Conservation (phyloP, 495 filamentous ascomycete genomes). For the Annulohypoxylon nitens region DNA sequence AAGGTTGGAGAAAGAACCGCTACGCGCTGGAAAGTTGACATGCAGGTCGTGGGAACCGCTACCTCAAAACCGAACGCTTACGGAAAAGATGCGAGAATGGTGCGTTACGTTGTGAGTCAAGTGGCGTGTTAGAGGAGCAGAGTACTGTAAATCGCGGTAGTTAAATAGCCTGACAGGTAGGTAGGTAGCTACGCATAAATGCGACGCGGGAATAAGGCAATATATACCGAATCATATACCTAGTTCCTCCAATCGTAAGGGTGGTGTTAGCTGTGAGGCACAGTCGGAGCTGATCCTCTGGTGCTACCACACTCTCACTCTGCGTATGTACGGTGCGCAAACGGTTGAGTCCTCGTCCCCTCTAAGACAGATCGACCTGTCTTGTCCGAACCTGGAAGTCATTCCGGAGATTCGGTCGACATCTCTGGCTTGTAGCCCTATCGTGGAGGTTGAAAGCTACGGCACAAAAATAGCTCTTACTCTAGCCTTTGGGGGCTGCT, state of each 20-base stretch:
- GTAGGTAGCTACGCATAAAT: background rate
- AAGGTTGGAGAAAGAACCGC: too few relatives aligned
- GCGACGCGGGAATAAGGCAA: background rate
- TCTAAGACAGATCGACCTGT: background rate
- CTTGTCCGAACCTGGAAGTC: background rate
- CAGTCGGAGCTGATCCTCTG: too few relatives aligned
- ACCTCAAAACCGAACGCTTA: background rate
- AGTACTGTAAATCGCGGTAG: too few relatives aligned
- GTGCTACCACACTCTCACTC: too few relatives aligned
- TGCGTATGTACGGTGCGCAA: background rate
- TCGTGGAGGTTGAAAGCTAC: background rate
- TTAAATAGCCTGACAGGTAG: background rate
- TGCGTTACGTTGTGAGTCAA: background rate
- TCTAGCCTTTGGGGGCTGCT: background rate
- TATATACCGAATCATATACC: background rate
- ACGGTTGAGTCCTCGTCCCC: background rate
- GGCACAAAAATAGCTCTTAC: background rate
- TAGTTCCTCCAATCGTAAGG: background rate
- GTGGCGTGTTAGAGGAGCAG: too few relatives aligned
- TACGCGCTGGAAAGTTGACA: too few relatives aligned
- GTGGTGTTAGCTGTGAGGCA: background rate
- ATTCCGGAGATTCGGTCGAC: background rate
- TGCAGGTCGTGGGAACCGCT: background rate
- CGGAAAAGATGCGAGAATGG: background rate
- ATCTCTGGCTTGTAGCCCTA: background rate